phyloP scores from a whole-genome alignment of 495 filamentous ascomycete genomes.

The Hypoxylon fragiforme region DNA sequence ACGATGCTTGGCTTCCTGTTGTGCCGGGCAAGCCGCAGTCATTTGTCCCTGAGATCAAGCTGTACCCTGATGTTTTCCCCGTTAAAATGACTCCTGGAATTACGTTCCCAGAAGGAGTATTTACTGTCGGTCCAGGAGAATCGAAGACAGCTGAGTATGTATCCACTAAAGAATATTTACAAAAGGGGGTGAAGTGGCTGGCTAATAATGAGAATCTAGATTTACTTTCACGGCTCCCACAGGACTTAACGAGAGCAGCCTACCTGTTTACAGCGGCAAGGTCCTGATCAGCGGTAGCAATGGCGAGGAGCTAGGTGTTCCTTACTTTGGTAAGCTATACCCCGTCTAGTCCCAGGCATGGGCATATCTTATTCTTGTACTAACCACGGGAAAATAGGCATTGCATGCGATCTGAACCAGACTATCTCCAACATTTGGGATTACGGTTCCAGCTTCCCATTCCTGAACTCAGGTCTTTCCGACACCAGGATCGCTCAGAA shows the following conservation, averaged over 20 bases:
- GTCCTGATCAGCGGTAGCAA: slow-evolving; percentile 36
- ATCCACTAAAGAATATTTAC: neutral
- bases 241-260: slow-evolving; percentile 12
- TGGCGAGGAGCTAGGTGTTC: slow-evolving; percentile 38
- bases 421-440: slow-evolving; percentile 20
- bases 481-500: slow-evolving; percentile 10
- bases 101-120: slow-evolving; percentile 5
- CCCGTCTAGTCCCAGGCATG: neutral
- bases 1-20: slow-evolving; percentile 6
- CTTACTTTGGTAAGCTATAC: slow-evolving; percentile 33
- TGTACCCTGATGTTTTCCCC: slow-evolving; percentile 5
- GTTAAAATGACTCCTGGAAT: slow-evolving; percentile 9
- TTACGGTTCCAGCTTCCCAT: neutral
- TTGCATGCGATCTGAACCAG: slow-evolving; percentile 17
- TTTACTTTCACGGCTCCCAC: slow-evolving; percentile 12
- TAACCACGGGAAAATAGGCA: slow-evolving; percentile 12
- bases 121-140: slow-evolving; percentile 13
- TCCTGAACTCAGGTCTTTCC: slow-evolving; percentile 20
- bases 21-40: slow-evolving; percentile 2
- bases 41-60: slow-evolving; percentile 7
- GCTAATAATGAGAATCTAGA: neutral
- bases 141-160: slow-evolving; percentile 17
- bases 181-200: neutral
- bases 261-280: slow-evolving; percentile 43
- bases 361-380: neutral